These are phyloP conservation scores for Stephania yunnanensis DNA, from an alignment of 164 flowering plant species.

Conservation along the genomic window DNA sequence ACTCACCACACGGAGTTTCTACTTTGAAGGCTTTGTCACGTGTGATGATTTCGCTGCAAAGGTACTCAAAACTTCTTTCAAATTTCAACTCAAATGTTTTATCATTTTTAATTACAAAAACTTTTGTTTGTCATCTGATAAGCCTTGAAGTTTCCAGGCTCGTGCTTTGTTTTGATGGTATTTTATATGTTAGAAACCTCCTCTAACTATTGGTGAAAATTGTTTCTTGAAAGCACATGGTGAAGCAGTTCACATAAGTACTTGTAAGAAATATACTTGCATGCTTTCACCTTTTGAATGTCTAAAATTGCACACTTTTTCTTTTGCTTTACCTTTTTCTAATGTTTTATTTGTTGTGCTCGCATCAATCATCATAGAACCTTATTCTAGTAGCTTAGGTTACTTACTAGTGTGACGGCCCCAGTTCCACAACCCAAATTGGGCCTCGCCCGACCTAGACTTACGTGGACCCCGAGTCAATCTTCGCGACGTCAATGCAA, in stretches of 20 bases:
- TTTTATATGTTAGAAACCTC: neutral
- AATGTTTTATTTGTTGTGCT: too few relatives aligned
- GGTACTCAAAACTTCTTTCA: conserved; percentile 33
- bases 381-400: neutral
- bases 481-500: too few relatives aligned
- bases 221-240: neutral
- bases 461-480: too few relatives aligned
- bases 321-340: neutral
- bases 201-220: neutral
- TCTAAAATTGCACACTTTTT: neutral
- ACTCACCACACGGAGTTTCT: conserved; percentile 42
- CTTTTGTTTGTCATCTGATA: neutral
- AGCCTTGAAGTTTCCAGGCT: neutral
- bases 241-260: neutral
- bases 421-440: too few relatives aligned
- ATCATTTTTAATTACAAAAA: neutral
- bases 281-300: neutral
- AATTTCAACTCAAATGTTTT: neutral
- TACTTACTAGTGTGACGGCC: neutral
- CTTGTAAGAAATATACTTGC: neutral
- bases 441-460: too few relatives aligned
- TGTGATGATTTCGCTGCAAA: conserved; percentile 71
- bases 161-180: neutral
- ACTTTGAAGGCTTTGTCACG: conserved; percentile 70
- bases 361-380: neutral